Evolutionary conservation across 768 basidiomycete genomes (phyloP), one percentile per base, ranked within the genome.

Genomic region (Leccinum olivaceopallidum): DNA sequence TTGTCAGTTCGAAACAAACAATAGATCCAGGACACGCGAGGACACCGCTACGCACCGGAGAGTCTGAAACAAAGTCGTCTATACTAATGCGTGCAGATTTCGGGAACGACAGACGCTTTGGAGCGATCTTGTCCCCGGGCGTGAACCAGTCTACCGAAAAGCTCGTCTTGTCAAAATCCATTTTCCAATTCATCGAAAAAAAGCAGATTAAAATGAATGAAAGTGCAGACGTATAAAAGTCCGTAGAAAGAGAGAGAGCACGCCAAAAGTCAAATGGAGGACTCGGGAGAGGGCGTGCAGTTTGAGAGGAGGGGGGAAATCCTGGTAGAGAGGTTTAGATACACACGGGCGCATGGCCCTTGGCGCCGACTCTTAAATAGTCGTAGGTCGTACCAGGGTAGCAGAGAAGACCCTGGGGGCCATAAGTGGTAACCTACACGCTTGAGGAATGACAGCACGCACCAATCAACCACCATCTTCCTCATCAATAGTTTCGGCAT

Each of bases 91-190:
- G 64, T 57, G 66, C 69, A 14, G 74, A 75, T 56, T 65, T 75
- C n/a, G 73, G 74, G 37, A 74, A 74, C 5, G 74, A 74, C 18
- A 74, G 63, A 10, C 71, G 74, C 26, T 70, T 65, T 30, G 65
- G 63, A 5, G 58, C 58, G 44, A 59, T 70, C 52, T 52, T 67
- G 57, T 71, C 74, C n/a, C 69, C 67, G 12, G 73, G 69, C 16
- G 66, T 69, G 55, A 65, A 74, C 64, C 69, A 73, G 51, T 74
- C 73, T 10, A 74, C 69, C 12, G 66, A 69, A 49, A 75, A 67
- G 13, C 63, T 72, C 12, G 74, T 67, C 60, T 66, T 71, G 65
- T 63, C 73, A 58, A 74, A 72, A 52, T 74, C 73, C 74, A 74
- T 74, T 39, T 62, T 62, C 59, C 59, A 66, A 65, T 55, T 53